Conservation (phyloP, 2,329 filamentous ascomycete species). For the Cercospora sesami region DNA sequence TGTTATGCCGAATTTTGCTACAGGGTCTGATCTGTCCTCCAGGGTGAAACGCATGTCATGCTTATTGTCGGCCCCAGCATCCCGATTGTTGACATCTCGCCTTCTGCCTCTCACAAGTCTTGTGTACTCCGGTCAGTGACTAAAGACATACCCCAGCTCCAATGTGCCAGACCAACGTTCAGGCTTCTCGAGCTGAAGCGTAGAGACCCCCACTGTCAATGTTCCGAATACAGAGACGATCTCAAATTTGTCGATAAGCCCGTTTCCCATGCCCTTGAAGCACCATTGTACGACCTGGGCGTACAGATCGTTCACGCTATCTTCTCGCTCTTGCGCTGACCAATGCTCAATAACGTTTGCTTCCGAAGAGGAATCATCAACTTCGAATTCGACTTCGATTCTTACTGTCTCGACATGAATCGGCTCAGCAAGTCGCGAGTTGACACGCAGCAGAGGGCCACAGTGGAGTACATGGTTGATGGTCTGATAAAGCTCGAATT, state of each 20-base stretch:
- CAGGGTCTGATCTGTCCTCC: neutral
- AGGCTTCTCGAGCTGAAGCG: neutral
- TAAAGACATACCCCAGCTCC: neutral
- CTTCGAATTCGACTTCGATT: neutral
- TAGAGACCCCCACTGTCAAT: neutral
- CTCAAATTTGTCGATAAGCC: neutral
- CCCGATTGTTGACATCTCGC: neutral
- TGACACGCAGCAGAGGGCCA: neutral
- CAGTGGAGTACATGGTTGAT: neutral
- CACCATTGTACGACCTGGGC: neutral
- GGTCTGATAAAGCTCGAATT: neutral
- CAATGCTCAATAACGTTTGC: neutral
- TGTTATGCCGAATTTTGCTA: neutral
- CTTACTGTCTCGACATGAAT: neutral
- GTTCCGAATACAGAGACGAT: neutral
- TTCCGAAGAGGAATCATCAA: neutral
- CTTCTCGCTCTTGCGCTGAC: neutral
- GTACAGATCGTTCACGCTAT: neutral
- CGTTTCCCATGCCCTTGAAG: neutral
- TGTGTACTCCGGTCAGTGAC: neutral
- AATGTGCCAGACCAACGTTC: neutral
- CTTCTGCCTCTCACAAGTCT: neutral
- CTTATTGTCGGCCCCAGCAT: neutral
- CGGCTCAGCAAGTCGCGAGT: neutral
- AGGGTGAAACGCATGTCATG: neutral